These are phyloP conservation scores for Aspergillus ochraceoroseus DNA, from an alignment of 2,329 filamentous ascomycete species.

Conservation along the genomic window DNA sequence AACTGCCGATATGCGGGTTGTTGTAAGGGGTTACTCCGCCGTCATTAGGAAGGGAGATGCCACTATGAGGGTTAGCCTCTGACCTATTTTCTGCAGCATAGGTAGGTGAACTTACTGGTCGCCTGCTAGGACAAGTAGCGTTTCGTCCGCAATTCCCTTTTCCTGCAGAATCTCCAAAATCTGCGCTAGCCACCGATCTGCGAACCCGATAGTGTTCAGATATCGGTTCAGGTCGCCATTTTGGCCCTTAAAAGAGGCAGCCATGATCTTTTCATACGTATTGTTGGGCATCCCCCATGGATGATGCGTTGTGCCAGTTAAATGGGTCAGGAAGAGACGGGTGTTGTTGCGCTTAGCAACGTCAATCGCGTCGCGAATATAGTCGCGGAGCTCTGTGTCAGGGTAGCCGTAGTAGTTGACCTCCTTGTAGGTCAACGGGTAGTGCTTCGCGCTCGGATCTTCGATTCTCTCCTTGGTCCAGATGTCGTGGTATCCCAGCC, in stretches of 20 bases:
- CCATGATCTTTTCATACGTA: constrained; percentile 24
- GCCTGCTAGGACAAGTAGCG: constrained; percentile 32
- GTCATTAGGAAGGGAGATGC: constrained; percentile 35
- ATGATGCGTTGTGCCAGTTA: constrained; percentile 35
- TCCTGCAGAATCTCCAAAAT: constrained; percentile 32
- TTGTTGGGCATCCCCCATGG: constrained; percentile 31
- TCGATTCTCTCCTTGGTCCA: constrained; percentile 28
- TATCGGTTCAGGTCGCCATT: constrained; percentile 14
- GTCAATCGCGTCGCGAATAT: constrained; percentile 33
- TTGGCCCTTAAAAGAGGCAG: constrained; percentile 15
- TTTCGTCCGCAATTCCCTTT: constrained; percentile 31
- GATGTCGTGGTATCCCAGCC: constrained; percentile 28
- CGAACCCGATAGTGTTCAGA: constrained; percentile 26
- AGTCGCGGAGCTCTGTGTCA: constrained; percentile 31
- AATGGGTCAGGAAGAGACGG: constrained; percentile 33
- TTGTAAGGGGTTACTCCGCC: constrained; percentile 33
- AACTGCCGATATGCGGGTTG: constrained; percentile 32
- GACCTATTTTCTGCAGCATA: too few relatives aligned
- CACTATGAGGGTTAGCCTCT: constrained; percentile 17
- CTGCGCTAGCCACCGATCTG: constrained; percentile 31
- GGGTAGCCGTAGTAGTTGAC: constrained; percentile 35
- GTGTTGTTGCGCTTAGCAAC: constrained; percentile 29
- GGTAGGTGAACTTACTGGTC: constrained; percentile 34
- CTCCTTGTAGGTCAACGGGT: constrained; percentile 24
- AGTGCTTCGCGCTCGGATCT: constrained; percentile 25